Evolutionary conservation across 345 rosid genomes (phyloP).

Genomic region (Euphorbia peplus): DNA sequence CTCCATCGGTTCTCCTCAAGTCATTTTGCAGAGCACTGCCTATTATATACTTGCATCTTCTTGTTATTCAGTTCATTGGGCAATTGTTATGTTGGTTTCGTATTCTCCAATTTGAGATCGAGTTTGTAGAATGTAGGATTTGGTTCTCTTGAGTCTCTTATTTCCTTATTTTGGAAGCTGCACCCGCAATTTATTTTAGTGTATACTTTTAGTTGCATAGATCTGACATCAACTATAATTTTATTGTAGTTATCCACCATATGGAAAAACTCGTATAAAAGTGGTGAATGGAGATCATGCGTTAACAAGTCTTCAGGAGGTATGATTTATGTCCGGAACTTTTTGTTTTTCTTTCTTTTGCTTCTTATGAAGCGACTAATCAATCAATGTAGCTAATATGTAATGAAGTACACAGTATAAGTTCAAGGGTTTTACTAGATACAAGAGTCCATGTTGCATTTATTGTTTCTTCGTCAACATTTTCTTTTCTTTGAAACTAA

Average conservation of each 20-base stretch:
- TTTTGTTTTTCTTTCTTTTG: background rate
- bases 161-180: slow-evolving; percentile 6
- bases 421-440: background rate
- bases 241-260: slow-evolving; percentile 64
- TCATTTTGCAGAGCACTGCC: background rate
- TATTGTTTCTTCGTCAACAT: background rate
- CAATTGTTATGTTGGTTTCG: background rate
- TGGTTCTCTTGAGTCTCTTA: background rate
- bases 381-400: background rate
- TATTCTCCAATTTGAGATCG: background rate
- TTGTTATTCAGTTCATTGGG: background rate
- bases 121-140: background rate
- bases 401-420: background rate
- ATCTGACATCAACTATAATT: slow-evolving; percentile 14
- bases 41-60: background rate
- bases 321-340: slow-evolving; percentile 22
- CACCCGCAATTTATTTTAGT: background rate
- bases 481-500: background rate
- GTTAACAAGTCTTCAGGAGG: slow-evolving; percentile 68
- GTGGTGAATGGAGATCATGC: slow-evolving; percentile 81
- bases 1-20: background rate
- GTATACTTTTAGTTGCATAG: background rate
- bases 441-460: background rate
- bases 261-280: slow-evolving; percentile 83
- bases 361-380: background rate